Evolutionary conservation across 352 stramenopile genomes (phyloP).

Genomic region (Phytopythium helicoides): DNA sequence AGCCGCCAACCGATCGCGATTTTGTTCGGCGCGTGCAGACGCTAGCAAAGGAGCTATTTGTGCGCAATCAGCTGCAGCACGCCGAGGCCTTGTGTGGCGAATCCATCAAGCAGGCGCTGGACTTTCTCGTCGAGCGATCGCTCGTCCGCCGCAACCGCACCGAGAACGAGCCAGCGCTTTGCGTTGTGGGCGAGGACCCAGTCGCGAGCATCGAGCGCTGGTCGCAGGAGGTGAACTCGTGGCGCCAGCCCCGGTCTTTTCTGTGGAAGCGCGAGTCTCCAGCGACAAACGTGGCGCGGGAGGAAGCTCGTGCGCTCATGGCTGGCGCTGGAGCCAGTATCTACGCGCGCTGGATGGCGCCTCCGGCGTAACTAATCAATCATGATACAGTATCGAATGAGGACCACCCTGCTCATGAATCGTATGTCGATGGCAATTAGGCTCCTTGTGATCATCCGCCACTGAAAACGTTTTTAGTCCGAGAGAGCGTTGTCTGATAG

Average conservation of each 20-base stretch:
- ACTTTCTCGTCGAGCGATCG: constrained; percentile 51
- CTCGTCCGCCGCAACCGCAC: constrained; percentile 34
- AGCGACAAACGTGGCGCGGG: constrained; percentile 17
- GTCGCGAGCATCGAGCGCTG: constrained; percentile 24
- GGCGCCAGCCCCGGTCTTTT: constrained; percentile 41
- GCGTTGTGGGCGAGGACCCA: constrained; percentile 13
- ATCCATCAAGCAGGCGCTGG: constrained; percentile 71
- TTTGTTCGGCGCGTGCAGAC: constrained; percentile 54
- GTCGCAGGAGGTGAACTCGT: constrained; percentile 35
- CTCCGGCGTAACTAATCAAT: constrained; percentile 9
- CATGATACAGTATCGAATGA: no score
- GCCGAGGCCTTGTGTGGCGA: constrained; percentile 73
- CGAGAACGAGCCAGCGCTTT: constrained; percentile 21
- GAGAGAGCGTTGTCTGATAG: no score
- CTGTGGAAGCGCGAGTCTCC: constrained; percentile 41
- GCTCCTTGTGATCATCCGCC: no score
- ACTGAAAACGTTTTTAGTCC: no score
- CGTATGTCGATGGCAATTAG: no score
- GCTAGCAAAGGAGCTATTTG: constrained; percentile 51
- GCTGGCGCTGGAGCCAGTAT: constrained; percentile 17
- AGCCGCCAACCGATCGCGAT: constrained; percentile 32
- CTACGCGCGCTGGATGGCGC: constrained; percentile 37
- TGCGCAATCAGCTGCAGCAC: constrained; percentile 37
- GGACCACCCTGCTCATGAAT: no score
- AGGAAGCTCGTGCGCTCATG: constrained; percentile 32